Percentiles rank a stretch among this genome's conserved stretches.
phyloP scores from a whole-genome alignment of 148 eudicot species.

The Suaeda aralocaspica region DNA sequence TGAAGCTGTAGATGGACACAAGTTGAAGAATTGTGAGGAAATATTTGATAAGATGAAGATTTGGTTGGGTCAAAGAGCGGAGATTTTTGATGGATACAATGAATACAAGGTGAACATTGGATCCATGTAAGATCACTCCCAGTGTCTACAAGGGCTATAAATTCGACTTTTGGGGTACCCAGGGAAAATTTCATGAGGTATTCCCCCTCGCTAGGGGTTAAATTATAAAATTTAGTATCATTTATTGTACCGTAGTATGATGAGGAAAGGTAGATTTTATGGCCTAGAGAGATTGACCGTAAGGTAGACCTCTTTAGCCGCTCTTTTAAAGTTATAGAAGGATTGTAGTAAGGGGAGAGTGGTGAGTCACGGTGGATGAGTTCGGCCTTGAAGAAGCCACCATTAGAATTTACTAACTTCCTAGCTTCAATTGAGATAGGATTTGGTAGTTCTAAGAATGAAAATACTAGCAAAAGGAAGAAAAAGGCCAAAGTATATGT shows the following conservation, averaged over 20 bases:
- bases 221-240: neutral
- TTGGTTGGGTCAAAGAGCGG: conserved; percentile 23
- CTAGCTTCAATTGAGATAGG: neutral
- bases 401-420: neutral
- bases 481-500: neutral
- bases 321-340: conserved; percentile 22
- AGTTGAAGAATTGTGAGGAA: conserved; percentile 16
- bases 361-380: conserved; percentile 40
- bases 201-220: conserved; percentile 7
- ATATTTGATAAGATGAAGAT: conserved; percentile 23
- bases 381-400: conserved; percentile 21
- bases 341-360: conserved; percentile 32
- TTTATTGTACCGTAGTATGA: neutral
- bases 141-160: conserved; percentile 27
- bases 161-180: conserved; percentile 31
- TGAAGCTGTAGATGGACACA: neutral
- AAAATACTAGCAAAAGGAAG: neutral
- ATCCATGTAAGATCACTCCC: conserved; percentile 40
- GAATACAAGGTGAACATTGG: conserved; percentile 30
- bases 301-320: conserved; percentile 6
- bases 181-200: conserved; percentile 20
- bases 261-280: neutral
- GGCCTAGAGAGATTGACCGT: neutral
- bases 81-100: conserved; percentile 19
- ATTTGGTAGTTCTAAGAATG: neutral